Conservation (phyloP, 371 early-diverging fungal genomes). For the Syncephalastrum racemosum region DNA sequence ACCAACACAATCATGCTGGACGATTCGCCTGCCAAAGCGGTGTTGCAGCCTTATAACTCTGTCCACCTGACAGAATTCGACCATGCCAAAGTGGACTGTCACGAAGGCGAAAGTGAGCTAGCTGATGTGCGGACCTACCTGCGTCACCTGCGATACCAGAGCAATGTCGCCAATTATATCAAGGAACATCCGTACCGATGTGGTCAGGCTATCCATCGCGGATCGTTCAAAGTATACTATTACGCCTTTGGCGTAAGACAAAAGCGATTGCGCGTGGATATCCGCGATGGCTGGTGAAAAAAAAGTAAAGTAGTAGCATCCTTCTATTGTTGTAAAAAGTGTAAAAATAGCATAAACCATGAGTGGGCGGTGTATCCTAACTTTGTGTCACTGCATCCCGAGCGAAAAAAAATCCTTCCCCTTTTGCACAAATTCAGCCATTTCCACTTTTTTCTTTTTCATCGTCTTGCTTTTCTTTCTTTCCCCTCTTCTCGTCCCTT, state of each 20-base stretch:
- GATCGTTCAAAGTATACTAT: too few species aligned
- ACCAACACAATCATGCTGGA: constrained; percentile 72
- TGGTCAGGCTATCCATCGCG: too few species aligned
- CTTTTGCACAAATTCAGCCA: constrained; percentile 2
- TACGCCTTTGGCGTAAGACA: too few species aligned
- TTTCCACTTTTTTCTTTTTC: constrained; percentile 1
- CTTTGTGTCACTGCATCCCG: too few species aligned
- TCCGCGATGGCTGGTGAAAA: too few species aligned
- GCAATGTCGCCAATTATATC: constrained; percentile 7
- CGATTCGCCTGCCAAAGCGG: constrained; percentile 64
- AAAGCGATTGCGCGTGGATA: too few species aligned
- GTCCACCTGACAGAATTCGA: constrained; percentile 27
- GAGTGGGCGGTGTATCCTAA: too few species aligned
- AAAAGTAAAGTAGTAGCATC: too few species aligned
- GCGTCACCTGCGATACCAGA: neutral
- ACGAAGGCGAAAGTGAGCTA: constrained; percentile 7
- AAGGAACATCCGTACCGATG: neutral
- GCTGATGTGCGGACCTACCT: constrained; percentile 1
- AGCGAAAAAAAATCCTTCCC: constrained; percentile 5
- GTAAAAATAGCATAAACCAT: too few species aligned
- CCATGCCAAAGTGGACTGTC: too few species aligned
- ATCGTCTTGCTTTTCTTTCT: neutral
- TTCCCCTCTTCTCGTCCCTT: neutral
- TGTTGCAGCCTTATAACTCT: constrained; percentile 63
- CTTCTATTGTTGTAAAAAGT: too few species aligned